Conservation (phyloP, 768 basidiomycete genomes). For the Tricholoma matsutake region DNA sequence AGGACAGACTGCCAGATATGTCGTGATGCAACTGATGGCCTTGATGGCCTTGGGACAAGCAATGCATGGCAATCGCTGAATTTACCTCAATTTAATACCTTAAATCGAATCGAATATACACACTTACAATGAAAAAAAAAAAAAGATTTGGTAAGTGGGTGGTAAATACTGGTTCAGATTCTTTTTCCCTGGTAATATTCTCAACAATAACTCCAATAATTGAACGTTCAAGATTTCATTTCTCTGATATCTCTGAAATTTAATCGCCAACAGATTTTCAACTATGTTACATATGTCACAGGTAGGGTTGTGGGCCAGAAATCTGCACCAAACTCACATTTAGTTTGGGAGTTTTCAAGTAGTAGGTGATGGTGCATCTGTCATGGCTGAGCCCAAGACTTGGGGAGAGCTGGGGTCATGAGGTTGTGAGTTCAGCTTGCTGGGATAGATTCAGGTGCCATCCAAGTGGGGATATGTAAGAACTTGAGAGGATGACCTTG, state of each 20-base stretch:
- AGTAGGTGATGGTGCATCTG: not conserved
- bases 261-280: not conserved
- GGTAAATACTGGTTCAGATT: not conserved
- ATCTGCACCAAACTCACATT: not conserved
- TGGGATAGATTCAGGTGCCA: not conserved
- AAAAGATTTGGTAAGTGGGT: not conserved
- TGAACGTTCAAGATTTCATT: not conserved
- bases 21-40: too few species aligned
- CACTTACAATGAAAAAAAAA: too few species aligned
- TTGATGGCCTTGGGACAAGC: too few species aligned
- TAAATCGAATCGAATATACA: too few species aligned
- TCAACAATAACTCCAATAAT: too few species aligned
- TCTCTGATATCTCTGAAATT: not conserved
- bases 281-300: not conserved
- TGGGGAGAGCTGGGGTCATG: not conserved
- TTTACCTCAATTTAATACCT: too few species aligned
- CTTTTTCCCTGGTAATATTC: not conserved
- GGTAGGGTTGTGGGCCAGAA: not conserved
- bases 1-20: too few species aligned
- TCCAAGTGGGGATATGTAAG: not conserved
- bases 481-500: not conserved
- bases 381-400: not conserved
- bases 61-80: too few species aligned
- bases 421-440: not conserved
- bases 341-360: not conserved